Evolutionary conservation across 2,329 filamentous ascomycete species (phyloP).

Genomic region (Pseudocercospora cruenta): DNA sequence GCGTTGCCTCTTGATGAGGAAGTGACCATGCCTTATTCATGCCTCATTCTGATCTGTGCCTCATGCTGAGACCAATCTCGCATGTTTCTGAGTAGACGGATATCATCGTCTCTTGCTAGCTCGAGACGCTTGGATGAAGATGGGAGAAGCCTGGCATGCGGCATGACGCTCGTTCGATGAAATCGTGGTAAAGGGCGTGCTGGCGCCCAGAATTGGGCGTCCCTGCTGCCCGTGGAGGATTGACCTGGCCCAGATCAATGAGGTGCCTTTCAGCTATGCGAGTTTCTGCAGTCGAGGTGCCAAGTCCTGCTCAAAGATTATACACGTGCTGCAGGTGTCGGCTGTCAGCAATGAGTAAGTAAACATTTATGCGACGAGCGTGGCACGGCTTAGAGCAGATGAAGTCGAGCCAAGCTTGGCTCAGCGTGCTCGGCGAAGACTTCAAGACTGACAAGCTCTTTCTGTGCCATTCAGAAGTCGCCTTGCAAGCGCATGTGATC

Average conservation of each 20-base stretch:
- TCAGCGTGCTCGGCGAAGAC: background rate
- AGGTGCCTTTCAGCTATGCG: background rate
- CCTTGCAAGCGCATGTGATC: background rate
- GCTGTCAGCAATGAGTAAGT: conserved; percentile 1
- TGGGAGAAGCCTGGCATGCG: background rate
- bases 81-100: background rate
- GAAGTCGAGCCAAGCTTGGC: background rate
- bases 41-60: background rate
- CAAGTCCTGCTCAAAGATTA: background rate
- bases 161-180: background rate
- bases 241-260: background rate
- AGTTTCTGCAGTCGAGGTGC: background rate
- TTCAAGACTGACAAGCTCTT: background rate
- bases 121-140: background rate
- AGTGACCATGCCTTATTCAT: background rate
- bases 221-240: background rate
- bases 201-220: background rate
- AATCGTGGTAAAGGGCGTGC: background rate
- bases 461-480: background rate
- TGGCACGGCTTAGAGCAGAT: background rate
- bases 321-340: background rate
- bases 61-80: background rate
- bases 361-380: background rate
- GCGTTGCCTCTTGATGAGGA: background rate
- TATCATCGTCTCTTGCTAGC: background rate